Evolutionary conservation across 441 rosid genomes (phyloP), one percentile per base, ranked within the genome.

Genomic region (Gossypium armourianum): DNA sequence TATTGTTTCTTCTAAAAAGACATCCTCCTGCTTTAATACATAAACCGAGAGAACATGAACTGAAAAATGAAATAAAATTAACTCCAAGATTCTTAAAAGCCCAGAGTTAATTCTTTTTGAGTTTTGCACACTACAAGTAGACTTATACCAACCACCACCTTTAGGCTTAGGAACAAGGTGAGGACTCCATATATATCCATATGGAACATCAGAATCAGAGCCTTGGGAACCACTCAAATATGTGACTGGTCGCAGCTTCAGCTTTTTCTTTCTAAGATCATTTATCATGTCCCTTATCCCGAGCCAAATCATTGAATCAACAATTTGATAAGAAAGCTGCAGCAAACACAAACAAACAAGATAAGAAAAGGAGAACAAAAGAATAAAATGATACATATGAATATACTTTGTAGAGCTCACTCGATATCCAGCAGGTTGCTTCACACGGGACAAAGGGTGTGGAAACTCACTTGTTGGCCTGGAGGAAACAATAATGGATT

Each of bases 151-250:
- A 58, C 63, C 79, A 95, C 97, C 97, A 55, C 62, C 62, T 95
- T 95, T 95, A 66, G 98, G 99, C 82, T 95, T 95, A 56, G 99
- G 99, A 74, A 90, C 97, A 71, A 90, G 97, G 69, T 90, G 94
- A 72, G 98, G 98, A 77, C 99, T 95, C 99, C 99, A 95, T 82
- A 95, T 92, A 70, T 95, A 95, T 76, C 97, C 99, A 84, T 92
- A 62, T 13, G 99, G 98, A 19, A 88, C 83, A 52, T 90, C 88
- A 63, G 90, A 84, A 54, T 92, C 98, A 78, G 87, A 87, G 68
- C 91, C 94, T 73, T 95, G 96, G 36, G 99, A 85, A 74, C 97
- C 97, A 81, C 99, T 95, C 79, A 95, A 89, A 80, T 95, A 95
- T 17, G 98, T 95, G 26, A 95, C 97, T 70, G 99, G 99, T n/a